Base-by-base conservation (phyloP, 2,329 filamentous ascomycete genomes). In the Exophiala mesophila region DNA sequence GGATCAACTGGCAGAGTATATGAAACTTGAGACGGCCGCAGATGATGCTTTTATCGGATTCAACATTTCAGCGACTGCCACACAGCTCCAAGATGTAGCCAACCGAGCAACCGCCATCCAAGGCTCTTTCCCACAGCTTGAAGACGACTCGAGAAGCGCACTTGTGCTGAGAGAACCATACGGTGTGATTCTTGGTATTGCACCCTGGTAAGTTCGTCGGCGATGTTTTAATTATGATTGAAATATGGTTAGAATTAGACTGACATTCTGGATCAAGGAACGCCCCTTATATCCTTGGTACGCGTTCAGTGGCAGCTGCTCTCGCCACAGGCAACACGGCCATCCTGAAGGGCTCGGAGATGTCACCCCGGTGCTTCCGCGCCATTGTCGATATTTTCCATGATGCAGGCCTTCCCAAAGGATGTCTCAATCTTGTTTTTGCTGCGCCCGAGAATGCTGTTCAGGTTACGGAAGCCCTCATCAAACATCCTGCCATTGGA, bases 331-430 rank as follows among this genome's bases (percentile, higher is more conserved):
- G 85, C 12, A 89, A 88, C 62, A 86, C 84, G 0, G 74, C 76
- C 13, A 71, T 90, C 8, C 65, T 89, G 47, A 89, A 89, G 36
- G 82, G 75, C 2, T 77, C 80, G 3, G 85, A 89, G 59, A 55
- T 78, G 6, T 74, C 77, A 2, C 85, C 85, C 1, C 75, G 56
- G 39, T 77, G 70, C 31, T 76, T 79, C 56, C 78, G 75, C 68
- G 73, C 72, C 2, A 69, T 90, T 32, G 78, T 71, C 4, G 72
- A 74, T 16, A 68, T 82, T 17, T 75, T 88, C 58, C 76, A 76
- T 43, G 78, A 88, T 56, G 87, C 86, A 4, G 87, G 88, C 2
- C 71, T 94, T 9, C 87, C 88, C 0, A 69, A 71, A 1, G 88
- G 87, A 17, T 82, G 78, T 3, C 62, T 94, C 20, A 92, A 89